phyloP scores from a whole-genome alignment of 116 monocot species.

The Dioscorea cayenensis region DNA sequence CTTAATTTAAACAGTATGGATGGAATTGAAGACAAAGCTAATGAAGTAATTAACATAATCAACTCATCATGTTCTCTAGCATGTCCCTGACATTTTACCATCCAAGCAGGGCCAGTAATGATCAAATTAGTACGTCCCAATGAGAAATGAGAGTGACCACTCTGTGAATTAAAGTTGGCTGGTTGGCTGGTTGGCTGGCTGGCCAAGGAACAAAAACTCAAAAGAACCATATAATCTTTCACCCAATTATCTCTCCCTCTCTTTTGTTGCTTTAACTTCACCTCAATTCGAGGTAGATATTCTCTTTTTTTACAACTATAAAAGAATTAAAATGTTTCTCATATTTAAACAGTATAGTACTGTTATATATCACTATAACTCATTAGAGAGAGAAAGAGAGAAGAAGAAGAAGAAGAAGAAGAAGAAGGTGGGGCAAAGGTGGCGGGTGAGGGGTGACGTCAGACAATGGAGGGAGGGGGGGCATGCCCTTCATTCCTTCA shows the following conservation, averaged over 20 bases:
- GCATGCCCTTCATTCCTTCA: constrained; percentile 36
- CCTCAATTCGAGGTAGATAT: neutral
- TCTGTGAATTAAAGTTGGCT: no score
- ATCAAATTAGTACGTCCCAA: constrained; percentile 1
- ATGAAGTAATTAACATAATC: no score
- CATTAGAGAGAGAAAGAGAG: neutral
- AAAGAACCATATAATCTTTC: neutral
- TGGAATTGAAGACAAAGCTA: no score
- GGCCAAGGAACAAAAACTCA: neutral
- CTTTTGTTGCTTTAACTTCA: neutral
- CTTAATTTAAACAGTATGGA: no score
- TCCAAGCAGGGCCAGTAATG: neutral
- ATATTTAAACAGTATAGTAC: no score
- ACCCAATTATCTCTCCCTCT: neutral
- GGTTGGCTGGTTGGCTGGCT: no score
- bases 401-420: neutral
- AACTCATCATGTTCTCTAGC: no score
- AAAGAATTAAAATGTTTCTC: neutral
- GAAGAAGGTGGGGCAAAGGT: neutral
- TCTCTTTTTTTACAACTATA: neutral
- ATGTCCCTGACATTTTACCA: no score
- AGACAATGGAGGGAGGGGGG: constrained; percentile 1
- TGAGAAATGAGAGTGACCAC: neutral
- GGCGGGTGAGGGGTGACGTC: neutral
- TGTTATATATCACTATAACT: no score